Conservation (phyloP, 148 eudicot species). For the Rhododendron williamsianum region DNA sequence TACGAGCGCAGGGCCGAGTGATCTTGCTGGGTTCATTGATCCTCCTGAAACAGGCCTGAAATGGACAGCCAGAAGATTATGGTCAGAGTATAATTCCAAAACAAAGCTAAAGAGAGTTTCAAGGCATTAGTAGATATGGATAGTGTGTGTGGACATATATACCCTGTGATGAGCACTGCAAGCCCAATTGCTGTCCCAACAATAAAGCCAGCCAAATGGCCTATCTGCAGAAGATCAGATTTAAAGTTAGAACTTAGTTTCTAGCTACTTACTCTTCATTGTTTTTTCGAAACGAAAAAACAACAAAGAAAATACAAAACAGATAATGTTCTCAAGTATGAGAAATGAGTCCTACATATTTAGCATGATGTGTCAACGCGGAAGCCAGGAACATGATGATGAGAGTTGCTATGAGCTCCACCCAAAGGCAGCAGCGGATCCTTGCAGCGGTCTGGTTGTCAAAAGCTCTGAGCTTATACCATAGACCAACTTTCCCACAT, state of each 20-base stretch:
- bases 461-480: slow-evolving; percentile 46
- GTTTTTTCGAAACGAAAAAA: not conserved
- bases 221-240: slow-evolving; percentile 36
- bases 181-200: slow-evolving; percentile 64
- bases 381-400: slow-evolving; percentile 59
- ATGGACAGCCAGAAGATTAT: not conserved
- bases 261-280: not conserved
- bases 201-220: slow-evolving; percentile 49
- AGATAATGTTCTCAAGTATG: not conserved
- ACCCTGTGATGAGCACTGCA: slow-evolving; percentile 79
- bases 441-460: slow-evolving; percentile 53
- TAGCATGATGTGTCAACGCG: slow-evolving; percentile 49
- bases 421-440: slow-evolving; percentile 51
- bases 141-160: slow-evolving; percentile 3
- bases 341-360: slow-evolving; percentile 41
- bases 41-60: slow-evolving; percentile 84
- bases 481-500: slow-evolving; percentile 47
- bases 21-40: slow-evolving; percentile 86
- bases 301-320: not conserved
- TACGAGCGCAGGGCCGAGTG: slow-evolving; percentile 76
- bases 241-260: not conserved
- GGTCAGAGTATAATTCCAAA: not conserved
- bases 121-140: not conserved
- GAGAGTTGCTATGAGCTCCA: slow-evolving; percentile 72
- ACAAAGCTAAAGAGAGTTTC: not conserved